phyloP scores from a whole-genome alignment of 139 green algal species.

The Microglena sp. region DNA sequence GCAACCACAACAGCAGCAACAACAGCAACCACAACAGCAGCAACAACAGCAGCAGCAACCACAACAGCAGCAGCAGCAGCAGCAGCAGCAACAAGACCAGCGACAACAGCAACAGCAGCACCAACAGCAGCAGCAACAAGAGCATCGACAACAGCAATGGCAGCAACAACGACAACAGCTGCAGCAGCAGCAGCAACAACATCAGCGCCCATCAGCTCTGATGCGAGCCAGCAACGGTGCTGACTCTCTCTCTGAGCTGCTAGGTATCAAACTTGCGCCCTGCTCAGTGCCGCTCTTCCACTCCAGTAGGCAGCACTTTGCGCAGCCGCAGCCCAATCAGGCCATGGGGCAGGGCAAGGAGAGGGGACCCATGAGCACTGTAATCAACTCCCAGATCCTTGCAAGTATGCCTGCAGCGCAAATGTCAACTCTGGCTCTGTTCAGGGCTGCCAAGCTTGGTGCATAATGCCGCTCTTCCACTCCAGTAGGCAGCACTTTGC shows the following conservation, averaged over 20 bases:
- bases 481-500: background rate
- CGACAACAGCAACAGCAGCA: background rate
- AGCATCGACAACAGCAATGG: background rate
- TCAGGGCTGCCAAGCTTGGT: constrained; percentile 4
- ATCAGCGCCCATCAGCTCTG: too few relatives aligned
- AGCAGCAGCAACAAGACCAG: background rate
- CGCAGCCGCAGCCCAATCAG: background rate
- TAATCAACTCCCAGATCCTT: background rate
- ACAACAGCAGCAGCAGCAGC: background rate
- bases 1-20: too few relatives aligned
- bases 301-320: background rate
- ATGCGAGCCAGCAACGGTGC: too few relatives aligned
- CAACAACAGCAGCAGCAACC: too few relatives aligned
- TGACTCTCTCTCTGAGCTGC: too few relatives aligned
- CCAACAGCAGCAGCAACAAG: background rate
- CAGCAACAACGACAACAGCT: too few relatives aligned
- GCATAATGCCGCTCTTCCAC: constrained; percentile 5
- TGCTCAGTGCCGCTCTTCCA: constrained; percentile 9
- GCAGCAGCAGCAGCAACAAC: too few relatives aligned
- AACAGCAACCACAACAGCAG: too few relatives aligned
- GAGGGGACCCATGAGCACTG: background rate
- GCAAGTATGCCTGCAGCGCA: constrained; percentile 2
- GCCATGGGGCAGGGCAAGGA: background rate
- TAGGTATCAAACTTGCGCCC: constrained; percentile 2
- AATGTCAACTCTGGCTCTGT: constrained; percentile 4